phyloP scores from a whole-genome alignment of 2,329 filamentous ascomycete species.

The Harringtonia lauricola region DNA sequence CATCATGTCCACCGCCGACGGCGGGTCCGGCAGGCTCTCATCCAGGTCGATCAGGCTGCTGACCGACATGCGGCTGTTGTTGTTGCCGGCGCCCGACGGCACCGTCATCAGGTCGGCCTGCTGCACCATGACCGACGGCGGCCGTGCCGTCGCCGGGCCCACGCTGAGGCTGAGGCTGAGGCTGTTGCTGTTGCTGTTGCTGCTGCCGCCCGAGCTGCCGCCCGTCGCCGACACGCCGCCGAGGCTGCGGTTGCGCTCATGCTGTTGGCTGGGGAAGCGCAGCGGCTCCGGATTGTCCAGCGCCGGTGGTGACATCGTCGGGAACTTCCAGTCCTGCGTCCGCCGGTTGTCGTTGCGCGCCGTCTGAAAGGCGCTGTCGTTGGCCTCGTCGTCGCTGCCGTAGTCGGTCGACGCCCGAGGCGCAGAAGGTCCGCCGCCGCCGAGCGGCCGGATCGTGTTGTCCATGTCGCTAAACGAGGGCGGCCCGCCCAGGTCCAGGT shows the following conservation, averaged over 20 bases:
- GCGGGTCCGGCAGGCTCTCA: conserved; percentile 24
- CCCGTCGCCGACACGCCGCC: no score
- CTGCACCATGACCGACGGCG: no score
- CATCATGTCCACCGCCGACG: no score
- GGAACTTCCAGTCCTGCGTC: conserved; percentile 42
- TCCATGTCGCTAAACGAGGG: conserved; percentile 22
- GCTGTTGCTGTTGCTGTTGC: not conserved
- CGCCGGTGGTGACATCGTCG: conserved; percentile 31
- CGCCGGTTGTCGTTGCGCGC: conserved; percentile 19
- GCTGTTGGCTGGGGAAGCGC: no score
- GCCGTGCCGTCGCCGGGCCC: no score
- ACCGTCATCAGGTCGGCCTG: not conserved
- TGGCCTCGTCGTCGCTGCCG: no score
- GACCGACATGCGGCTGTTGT: conserved; percentile 18
- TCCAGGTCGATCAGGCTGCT: conserved; percentile 24
- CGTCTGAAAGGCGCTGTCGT: not conserved
- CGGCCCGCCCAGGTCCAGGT: conserved; percentile 22
- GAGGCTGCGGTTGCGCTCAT: conserved; percentile 15
- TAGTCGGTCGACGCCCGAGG: no score
- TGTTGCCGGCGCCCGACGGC: conserved; percentile 5
- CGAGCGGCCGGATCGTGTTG: conserved; percentile 35
- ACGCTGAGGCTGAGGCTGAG: not conserved
- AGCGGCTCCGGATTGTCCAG: no score
- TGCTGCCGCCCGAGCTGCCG: conserved; percentile 6
- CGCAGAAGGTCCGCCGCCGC: not conserved